Base-by-base conservation (phyloP, 2,329 filamentous ascomycete species). In the Parastagonospora avenae region DNA sequence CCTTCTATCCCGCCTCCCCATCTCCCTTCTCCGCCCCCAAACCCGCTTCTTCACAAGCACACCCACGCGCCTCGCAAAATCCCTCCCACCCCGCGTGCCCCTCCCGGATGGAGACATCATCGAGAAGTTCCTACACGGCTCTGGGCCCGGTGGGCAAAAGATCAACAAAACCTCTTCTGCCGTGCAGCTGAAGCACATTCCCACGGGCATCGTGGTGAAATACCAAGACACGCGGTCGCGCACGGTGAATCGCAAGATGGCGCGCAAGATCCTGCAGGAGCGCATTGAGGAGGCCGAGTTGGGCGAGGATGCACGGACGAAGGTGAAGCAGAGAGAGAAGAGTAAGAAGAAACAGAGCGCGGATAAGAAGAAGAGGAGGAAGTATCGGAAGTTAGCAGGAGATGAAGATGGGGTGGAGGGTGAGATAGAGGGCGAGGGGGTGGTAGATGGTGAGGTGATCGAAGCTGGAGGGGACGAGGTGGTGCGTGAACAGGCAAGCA, bases 101-200 rank as follows among this genome's bases (percentile, higher is more conserved):
- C 84, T 94, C 15, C 82, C 86, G 10, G 92, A 96, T 60, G 78
- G 81, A 14, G 92, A 97, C 45, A 85, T 97, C 60, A 86, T 88
- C 49, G 90, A 97, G 68, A 83, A 82, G 36, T 97, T 95, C 76
- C 81, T 99, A 54, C 96, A 94, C 72, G 94, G 94, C 64, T 90
- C 85, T 62, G 94, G 94, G 1, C 93, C 94, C 0, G 94, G 94
- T 19, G 94, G 94, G 0, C 94, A 99, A 72, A 97, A 97, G 73
- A 97, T 97, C 77, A 99, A 99, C 77, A 99, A 99, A 85, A 99
- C 94, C 24, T 92, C 87, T 59, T 97, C 91, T 0, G 93, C 93
- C 32, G 93, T 97, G 2, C 94, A 99, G 72, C 81, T 99, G 31
- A 94, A 88, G 62, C 94, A 99, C 74, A 77, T 89, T 12, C 91